These are phyloP conservation scores for Diaporthe sp. DNA, from an alignment of 2,329 filamentous ascomycete genomes.

Conservation along the genomic window DNA sequence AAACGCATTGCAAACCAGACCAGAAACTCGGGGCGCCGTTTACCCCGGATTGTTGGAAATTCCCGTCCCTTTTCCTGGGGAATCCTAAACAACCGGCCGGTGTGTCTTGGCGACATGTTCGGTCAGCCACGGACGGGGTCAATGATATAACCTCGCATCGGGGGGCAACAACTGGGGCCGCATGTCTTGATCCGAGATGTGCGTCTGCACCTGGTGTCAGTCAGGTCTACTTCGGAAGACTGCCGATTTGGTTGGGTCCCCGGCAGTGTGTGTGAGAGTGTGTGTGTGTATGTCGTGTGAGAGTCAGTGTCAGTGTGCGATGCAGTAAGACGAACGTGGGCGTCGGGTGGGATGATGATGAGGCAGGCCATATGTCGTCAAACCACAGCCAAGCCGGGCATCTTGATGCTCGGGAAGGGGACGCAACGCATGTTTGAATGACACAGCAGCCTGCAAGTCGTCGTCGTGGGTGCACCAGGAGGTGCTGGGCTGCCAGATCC, in stretches of 20 bases:
- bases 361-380: slow-evolving; percentile 3
- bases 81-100: background rate
- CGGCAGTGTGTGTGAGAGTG: background rate
- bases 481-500: slow-evolving; percentile 17
- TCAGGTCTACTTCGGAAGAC: background rate
- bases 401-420: background rate
- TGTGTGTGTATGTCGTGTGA: background rate
- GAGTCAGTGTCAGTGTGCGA: background rate
- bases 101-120: background rate
- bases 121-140: background rate
- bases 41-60: background rate
- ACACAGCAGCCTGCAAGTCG: slow-evolving; percentile 12
- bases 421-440: background rate
- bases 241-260: background rate
- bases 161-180: background rate
- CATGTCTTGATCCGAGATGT: background rate
- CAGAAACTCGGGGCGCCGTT: background rate
- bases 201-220: background rate
- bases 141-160: background rate
- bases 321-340: slow-evolving; percentile 1
- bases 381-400: background rate
- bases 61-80: background rate
- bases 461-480: background rate
- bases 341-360: background rate
- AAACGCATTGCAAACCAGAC: background rate